Base-by-base conservation (phyloP, 805 yeast species). In the Metschnikowia cerradonensis region DNA sequence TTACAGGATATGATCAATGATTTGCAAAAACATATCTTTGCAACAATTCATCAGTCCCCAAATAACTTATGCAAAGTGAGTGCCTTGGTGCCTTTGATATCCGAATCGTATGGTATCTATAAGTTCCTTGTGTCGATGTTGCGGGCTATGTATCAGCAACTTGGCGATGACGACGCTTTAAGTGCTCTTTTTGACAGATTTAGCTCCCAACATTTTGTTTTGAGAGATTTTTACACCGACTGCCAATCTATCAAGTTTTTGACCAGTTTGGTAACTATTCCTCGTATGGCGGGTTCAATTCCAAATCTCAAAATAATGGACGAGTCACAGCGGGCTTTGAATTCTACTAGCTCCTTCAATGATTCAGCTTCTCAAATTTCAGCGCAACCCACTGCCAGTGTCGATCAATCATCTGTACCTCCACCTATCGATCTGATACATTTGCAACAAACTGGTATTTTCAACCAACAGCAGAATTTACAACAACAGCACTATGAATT, bases 81-180 rank as follows among this genome's bases (percentile, higher is more conserved):
- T 54, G 90, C 96, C 0, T 73, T 92, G 56, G 94, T 92, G 35
- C 97, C 97, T 2, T 75, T 91, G 68, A 89, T 92, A 48, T 80
- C 92, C 6, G 99, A 92, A 67, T 81, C 95, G 2, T 91, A 89
- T 63, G 98, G 98, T 41, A 90, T 92, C 51, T 89, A 90, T 68
- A 88, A 90, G 67, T 92, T 92, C 60, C 73, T 87, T 51, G 86
- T 89, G 2, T 85, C 96, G 8, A 91, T 92, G 98, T 72, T 92
- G 52, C 80, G 96, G 57, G 97, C 96, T 0, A 77, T 92, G 82
- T 81, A 87, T 61, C 81, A 81, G 60, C 77, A 88, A 59, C 79
- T 87, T 54, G 83, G 84, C 51, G 84, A 82, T 31, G 87, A 80
- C 19, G 96, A 86, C 4, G 92, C 90, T 1, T 73, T 92, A 55